These are phyloP conservation scores for Solanum appendiculatum DNA, from an alignment of 257 asterid genomes.

Conservation along the genomic window DNA sequence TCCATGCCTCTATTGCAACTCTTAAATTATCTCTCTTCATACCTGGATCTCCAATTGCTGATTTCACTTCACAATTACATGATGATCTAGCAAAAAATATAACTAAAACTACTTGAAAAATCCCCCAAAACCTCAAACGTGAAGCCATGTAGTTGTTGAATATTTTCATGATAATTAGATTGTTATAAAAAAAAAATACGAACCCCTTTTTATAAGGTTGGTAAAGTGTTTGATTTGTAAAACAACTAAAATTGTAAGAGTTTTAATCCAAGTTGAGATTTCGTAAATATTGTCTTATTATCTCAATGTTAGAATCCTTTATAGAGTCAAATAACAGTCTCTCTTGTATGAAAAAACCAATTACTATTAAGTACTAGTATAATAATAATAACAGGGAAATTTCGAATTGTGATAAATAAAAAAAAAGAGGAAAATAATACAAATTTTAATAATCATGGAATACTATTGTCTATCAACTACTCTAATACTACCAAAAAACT, in stretches of 20 bases:
- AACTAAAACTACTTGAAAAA: neutral
- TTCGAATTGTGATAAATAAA: neutral
- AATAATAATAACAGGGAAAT: neutral
- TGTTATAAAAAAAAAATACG: neutral
- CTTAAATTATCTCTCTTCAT: slow-evolving; percentile 66
- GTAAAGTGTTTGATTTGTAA: neutral
- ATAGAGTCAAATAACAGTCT: neutral
- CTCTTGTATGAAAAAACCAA: neutral
- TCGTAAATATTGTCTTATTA: neutral
- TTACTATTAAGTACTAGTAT: neutral
- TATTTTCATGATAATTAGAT: neutral
- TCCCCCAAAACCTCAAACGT: neutral
- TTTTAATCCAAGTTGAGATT: neutral
- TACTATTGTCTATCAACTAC: neutral
- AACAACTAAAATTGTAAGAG: neutral
- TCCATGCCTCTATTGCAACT: slow-evolving; percentile 84
- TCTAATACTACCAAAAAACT: neutral
- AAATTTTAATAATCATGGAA: neutral
- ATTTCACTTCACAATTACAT: neutral
- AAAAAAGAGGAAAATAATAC: neutral
- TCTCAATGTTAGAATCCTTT: neutral
- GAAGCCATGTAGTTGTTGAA: neutral
- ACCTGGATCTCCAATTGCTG: slow-evolving; percentile 78
- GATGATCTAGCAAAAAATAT: neutral
- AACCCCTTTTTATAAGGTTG: neutral